Base-by-base conservation (phyloP, 192 early-diverging fungal species). In the Phlyctochytrium bullatum region DNA sequence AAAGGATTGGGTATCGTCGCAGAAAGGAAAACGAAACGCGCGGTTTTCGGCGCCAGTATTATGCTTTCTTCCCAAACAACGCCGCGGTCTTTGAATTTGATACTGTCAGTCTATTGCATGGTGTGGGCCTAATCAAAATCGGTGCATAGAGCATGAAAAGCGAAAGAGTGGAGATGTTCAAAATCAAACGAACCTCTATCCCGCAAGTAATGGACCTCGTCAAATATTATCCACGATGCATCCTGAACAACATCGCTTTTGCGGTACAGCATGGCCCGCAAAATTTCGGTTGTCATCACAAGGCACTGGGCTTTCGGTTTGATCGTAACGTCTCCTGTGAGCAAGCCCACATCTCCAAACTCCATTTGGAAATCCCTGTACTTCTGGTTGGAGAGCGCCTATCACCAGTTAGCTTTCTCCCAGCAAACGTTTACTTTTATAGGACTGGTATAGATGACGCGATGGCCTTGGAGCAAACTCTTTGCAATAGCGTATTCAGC, bases 1-100 rank as follows among this genome's bases (percentile, higher is more conserved):
- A 96, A 91, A 6, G 97, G 93, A 64, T 98, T 98, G 31, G 97
- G 97, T 68, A 98, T 98, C 12, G 97, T 98, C 36, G 95, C 97
- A 2, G 97, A 98, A 52, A 98, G 83, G 69, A 98, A 96, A 27
- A 95, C 95, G 78, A 88, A 91, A 58, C 88, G 90, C 30, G 95
- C 93, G 36, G 91, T 90, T 69, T 92, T 89, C 34, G 97, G 97
- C 57, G 97, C 68, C 69, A 98, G 76, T 66, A 98, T 97, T 50
- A 98, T 88, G 0, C 94, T 96, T 81, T 98, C 97, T 75, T 98
- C 97, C 97, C 97, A 98, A 0, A 98, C 97, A 2, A 98, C 97
- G 62, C 97, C 97, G 67, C 97, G 92, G 52, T 88, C 92, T 88
- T 77, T 14, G 68, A n/a, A n/a, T n/a, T 36, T 10, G 58, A 4